Evolutionary conservation across 768 basidiomycete genomes (phyloP), one percentile per base, ranked within the genome.

Genomic region (Coprinellus micaceus): DNA sequence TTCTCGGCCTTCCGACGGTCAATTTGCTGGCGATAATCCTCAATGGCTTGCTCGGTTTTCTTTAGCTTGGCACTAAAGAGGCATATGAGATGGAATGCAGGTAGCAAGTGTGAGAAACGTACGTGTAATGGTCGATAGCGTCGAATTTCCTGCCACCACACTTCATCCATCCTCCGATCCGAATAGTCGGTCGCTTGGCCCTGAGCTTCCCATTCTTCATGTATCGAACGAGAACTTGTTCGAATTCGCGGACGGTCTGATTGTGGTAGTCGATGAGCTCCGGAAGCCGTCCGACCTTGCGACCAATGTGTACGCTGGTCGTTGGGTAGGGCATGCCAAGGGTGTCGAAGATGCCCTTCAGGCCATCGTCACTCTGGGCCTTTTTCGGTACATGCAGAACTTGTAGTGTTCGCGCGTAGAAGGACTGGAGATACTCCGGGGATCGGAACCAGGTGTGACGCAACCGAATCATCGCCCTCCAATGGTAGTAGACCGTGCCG

Each of bases 61-160:
- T 80, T 76, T 9, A 83, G 70, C 60, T 82, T 82, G 43, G 73
- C 72, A 29, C 80, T 83, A 53, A 7, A 15, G 33, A 53, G 63
- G 58, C 37, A 30, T 44, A 9, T 47, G 26, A 56, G 49, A 44
- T n/a, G 15, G 6, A 10, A 43, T 21, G 26, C 13, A 19, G 28
- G 41, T 41, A 26, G 21, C 19, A 45, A 15, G 40, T n/a, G n/a
- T n/a, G n/a, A n/a, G n/a, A 52, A 25, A 79, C 90, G 63, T 65
- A 93, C 90, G 88, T 91, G 70, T 95, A 94, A 68, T 85, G 91
- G 49, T 98, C 91, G 62, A 98, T 98, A 2, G 95, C 93, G 69
- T 98, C 96, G 72, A 79, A 86, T 72, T 84, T 93, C 52, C 76
- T 71, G 0, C 95, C 95, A 10, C 96, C 94, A 58, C 87, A 82